These are phyloP conservation scores for Coemansia sp. DNA, from an alignment of 192 early-diverging fungal genomes.

Conservation along the genomic window DNA sequence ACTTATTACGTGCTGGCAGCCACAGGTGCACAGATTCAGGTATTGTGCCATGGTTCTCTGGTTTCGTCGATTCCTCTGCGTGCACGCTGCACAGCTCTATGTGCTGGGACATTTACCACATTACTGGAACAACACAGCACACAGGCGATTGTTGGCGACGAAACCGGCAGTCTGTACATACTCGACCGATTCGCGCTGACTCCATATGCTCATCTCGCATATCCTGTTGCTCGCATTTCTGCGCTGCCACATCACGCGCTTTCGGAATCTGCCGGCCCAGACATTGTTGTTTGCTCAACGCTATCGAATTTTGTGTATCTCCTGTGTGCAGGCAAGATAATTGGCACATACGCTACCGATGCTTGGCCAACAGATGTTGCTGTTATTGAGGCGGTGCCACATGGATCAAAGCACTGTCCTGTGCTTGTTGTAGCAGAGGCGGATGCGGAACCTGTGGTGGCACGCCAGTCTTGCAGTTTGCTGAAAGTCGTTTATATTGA, in stretches of 20 bases:
- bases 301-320: slow-evolving; percentile 40
- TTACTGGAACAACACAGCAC: background rate
- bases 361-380: slow-evolving; percentile 39
- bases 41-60: slow-evolving; percentile 30
- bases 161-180: slow-evolving; percentile 26
- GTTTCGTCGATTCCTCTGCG: slow-evolving; percentile 25
- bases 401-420: slow-evolving; percentile 2
- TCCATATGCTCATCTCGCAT: slow-evolving; percentile 31
- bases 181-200: slow-evolving; percentile 36
- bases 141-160: slow-evolving; percentile 44
- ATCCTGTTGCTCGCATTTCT: slow-evolving; percentile 26
- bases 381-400: slow-evolving; percentile 6
- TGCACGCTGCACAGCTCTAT: slow-evolving; percentile 23
- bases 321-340: slow-evolving; percentile 18
- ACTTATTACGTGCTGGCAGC: slow-evolving; percentile 45
- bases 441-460: background rate
- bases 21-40: slow-evolving; percentile 21
- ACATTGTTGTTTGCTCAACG: slow-evolving; percentile 42
- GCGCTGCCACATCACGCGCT: slow-evolving; percentile 27
- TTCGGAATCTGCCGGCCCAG: slow-evolving; percentile 13
- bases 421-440: slow-evolving; percentile 25
- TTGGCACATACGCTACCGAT: slow-evolving; percentile 25
- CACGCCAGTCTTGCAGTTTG: background rate
- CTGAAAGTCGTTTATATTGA: slow-evolving; percentile 4
- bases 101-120: slow-evolving; percentile 26